These are phyloP conservation scores for Pythium brachiatum DNA, from an alignment of 352 stramenopile genomes.

Conservation along the genomic window DNA sequence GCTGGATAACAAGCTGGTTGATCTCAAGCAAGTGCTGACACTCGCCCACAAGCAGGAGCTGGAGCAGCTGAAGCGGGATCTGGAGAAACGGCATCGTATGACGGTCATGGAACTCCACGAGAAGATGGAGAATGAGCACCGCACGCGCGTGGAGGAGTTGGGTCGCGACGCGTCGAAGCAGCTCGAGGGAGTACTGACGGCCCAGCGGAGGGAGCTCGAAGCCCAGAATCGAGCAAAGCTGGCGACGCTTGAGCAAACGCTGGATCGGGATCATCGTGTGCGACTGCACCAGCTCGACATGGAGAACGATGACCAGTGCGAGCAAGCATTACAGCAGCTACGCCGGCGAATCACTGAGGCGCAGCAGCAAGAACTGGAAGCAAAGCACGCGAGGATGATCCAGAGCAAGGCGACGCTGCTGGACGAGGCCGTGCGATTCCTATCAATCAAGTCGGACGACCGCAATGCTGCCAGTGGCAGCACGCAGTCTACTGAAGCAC, in stretches of 20 bases:
- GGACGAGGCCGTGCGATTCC: constrained; percentile 41
- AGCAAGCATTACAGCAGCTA: constrained; percentile 38
- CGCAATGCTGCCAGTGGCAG: not conserved
- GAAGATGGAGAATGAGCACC: constrained; percentile 34
- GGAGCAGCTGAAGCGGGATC: constrained; percentile 34
- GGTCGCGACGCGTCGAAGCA: constrained; percentile 27
- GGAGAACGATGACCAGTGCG: constrained; percentile 38
- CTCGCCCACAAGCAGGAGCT: constrained; percentile 36
- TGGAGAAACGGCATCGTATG: constrained; percentile 50
- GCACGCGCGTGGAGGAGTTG: constrained; percentile 26
- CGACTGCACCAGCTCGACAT: constrained; percentile 41
- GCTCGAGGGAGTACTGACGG: constrained; percentile 19
- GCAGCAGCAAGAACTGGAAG: constrained; percentile 40
- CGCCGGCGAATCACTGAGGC: constrained; percentile 26
- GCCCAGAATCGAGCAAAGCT: constrained; percentile 36
- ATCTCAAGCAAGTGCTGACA: constrained; percentile 43
- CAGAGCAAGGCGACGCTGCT: constrained; percentile 42
- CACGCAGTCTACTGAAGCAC: constrained; percentile 16
- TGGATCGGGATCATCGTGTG: constrained; percentile 41
- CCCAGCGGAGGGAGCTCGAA: constrained; percentile 30
- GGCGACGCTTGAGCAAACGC: constrained; percentile 31
- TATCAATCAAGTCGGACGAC: constrained; percentile 27
- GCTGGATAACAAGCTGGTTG: constrained; percentile 36
- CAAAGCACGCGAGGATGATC: constrained; percentile 40
- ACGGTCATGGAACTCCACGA: constrained; percentile 52